phyloP scores from a whole-genome alignment of 2,329 filamentous ascomycete genomes.

The Herpotrichia juniperi region DNA sequence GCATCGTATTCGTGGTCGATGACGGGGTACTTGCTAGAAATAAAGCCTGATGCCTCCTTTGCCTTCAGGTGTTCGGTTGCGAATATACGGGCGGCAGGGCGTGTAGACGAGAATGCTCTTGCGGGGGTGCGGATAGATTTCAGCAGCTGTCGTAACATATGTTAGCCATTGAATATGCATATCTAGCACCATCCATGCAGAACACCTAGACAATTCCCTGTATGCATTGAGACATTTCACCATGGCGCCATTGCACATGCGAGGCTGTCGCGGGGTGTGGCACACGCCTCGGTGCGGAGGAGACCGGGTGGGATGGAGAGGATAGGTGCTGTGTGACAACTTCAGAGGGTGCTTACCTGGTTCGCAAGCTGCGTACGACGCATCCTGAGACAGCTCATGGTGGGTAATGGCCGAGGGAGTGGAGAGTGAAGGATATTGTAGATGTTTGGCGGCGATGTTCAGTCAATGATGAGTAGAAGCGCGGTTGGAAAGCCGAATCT shows the following conservation, averaged over 20 bases:
- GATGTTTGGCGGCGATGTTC: conserved; percentile 25
- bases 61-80: conserved; percentile 85
- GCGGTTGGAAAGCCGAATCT: conserved; percentile 12
- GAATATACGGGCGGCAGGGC: conserved; percentile 82
- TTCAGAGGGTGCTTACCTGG: conserved; percentile 39
- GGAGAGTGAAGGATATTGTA: conserved; percentile 27
- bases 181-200: neutral
- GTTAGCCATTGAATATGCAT: conserved; percentile 37
- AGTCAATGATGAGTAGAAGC: conserved; percentile 4
- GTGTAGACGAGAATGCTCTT: conserved; percentile 86
- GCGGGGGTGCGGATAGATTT: conserved; percentile 67
- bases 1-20: conserved; percentile 99
- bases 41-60: conserved; percentile 87
- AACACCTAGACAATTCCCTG: neutral
- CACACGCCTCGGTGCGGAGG: conserved; percentile 34
- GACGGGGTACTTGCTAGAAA: conserved; percentile 90
- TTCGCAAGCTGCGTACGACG: conserved; percentile 45
- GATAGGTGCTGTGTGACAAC: conserved; percentile 14
- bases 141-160: conserved; percentile 60
- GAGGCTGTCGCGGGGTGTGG: conserved; percentile 21
- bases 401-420: conserved; percentile 34
- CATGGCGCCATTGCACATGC: conserved; percentile 5
- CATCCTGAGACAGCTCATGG: conserved; percentile 49
- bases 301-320: conserved; percentile 23
- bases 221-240: conserved; percentile 5